Conservation (phyloP, 176 grass and related monocot genomes). For the Triticum turgidum region DNA sequence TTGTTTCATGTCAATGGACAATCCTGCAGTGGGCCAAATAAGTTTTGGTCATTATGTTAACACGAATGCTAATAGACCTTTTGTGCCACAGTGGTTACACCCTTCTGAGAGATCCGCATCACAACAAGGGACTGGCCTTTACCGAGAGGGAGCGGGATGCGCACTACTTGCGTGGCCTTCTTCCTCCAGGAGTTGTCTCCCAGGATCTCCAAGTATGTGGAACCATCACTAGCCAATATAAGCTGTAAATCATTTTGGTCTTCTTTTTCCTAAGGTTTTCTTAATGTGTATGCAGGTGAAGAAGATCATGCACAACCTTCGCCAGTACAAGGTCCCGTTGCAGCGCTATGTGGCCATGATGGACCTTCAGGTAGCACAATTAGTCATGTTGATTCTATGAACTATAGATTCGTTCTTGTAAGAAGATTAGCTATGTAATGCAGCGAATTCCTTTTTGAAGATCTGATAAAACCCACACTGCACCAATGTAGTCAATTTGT, state of each 20-base stretch:
- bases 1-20: background rate
- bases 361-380: constrained; percentile 81
- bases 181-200: constrained; percentile 74
- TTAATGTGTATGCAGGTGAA: constrained; percentile 63
- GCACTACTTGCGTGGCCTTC: constrained; percentile 85
- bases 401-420: background rate
- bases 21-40: background rate
- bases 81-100: constrained; percentile 68
- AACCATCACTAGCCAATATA: background rate
- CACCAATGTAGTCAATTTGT: background rate
- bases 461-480: background rate
- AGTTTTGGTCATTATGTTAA: background rate
- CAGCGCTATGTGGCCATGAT: constrained; percentile 98
- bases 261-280: background rate
- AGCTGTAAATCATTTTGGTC: background rate
- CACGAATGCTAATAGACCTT: constrained; percentile 31
- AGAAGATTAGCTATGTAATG: background rate
- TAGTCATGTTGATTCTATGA: constrained; percentile 8
- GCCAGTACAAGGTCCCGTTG: constrained; percentile 75
- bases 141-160: constrained; percentile 84
- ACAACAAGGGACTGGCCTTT: constrained; percentile 95
- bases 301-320: constrained; percentile 85
- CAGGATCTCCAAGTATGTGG: constrained; percentile 75
- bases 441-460: background rate
- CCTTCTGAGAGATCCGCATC: constrained; percentile 85